A percentile compares a stretch with the other conserved stretches of the same genome.
phyloP scores from a whole-genome alignment of 345 rosid genomes.

The Salix purpurea region DNA sequence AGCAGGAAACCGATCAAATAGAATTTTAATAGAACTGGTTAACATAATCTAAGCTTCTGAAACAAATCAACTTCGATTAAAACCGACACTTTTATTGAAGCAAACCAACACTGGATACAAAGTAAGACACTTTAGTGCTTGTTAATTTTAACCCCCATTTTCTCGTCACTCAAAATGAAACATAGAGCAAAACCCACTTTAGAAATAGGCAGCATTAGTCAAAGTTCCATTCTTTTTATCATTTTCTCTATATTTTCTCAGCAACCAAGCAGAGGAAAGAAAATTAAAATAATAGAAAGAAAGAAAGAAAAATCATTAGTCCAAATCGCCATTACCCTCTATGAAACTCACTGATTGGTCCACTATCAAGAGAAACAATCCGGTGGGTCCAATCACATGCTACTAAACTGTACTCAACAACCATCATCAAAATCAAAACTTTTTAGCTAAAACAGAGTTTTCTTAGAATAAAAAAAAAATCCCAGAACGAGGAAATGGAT shows the following conservation, averaged over 20 bases:
- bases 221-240: background rate
- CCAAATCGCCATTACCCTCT: conserved; percentile 24
- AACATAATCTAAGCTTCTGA: background rate
- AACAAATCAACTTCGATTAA: background rate
- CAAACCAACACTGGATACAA: background rate
- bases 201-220: background rate
- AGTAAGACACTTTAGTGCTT: no score
- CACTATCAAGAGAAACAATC: conserved; percentile 18
- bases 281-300: background rate
- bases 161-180: conserved; percentile 16
- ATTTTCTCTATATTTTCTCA: background rate
- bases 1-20: background rate
- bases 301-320: background rate
- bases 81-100: background rate
- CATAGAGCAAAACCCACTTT: background rate
- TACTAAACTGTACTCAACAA: conserved; percentile 20
- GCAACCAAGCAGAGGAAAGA: background rate
- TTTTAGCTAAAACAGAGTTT: background rate
- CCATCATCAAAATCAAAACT: background rate
- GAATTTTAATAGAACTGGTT: background rate
- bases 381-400: conserved; percentile 31
- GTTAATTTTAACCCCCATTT: background rate
- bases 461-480: background rate
- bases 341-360: conserved; percentile 15
- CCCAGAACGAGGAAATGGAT: conserved; percentile 3